Conservation (phyloP, 129 eudicot species). For the Saposhnikovia divaricata region DNA sequence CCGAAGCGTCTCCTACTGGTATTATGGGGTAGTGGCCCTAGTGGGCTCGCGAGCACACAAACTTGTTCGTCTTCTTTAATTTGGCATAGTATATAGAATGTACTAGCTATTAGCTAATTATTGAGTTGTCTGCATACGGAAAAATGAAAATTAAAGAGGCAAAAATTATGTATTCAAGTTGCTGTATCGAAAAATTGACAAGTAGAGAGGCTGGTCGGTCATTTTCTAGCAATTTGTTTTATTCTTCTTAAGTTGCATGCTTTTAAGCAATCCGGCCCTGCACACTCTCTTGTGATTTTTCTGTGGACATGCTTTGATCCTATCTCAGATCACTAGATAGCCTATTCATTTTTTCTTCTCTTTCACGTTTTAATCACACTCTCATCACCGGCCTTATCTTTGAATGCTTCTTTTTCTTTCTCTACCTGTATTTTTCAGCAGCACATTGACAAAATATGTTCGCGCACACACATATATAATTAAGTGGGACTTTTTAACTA, state of each 20-base stretch:
- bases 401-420: neutral
- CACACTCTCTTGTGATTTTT: neutral
- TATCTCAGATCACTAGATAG: neutral
- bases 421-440: neutral
- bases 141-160: neutral
- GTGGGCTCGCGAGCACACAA: neutral
- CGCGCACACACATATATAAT: no score
- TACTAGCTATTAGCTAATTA: neutral
- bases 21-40: neutral
- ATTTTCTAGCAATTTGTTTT: neutral
- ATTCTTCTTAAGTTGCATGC: neutral
- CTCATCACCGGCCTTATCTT: slow-evolving; percentile 2
- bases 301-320: neutral
- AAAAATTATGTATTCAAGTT: neutral
- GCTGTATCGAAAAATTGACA: neutral
- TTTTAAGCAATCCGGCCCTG: neutral
- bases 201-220: neutral
- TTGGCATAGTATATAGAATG: neutral
- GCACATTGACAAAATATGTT: neutral
- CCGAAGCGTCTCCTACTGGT: neutral
- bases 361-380: neutral
- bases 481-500: no score
- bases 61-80: neutral
- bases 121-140: neutral
- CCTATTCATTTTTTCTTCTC: neutral